Conservation (phyloP, 1,284 basidiomycete species). For the Neonothopanus nambi region DNA sequence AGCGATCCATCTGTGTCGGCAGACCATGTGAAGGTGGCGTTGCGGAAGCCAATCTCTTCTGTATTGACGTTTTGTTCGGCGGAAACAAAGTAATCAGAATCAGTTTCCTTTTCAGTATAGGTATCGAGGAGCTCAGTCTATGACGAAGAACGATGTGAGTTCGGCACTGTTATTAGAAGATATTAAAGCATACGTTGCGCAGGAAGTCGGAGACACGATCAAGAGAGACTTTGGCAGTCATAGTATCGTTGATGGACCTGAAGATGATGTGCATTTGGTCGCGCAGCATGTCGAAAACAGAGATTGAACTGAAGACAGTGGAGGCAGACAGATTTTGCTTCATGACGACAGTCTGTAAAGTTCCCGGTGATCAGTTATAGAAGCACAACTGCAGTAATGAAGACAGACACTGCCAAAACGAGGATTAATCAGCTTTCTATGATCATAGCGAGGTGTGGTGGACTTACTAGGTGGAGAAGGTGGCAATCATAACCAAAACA, state of each 20-base stretch:
- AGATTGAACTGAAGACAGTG: constrained; percentile 42
- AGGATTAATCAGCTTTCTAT: constrained; percentile 18
- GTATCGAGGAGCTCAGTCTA: constrained; percentile 56
- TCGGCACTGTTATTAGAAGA: not conserved
- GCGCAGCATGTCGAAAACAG: constrained; percentile 45
- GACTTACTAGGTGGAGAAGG: constrained; percentile 58
- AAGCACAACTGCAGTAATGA: constrained; percentile 10
- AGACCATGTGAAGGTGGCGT: constrained; percentile 47
- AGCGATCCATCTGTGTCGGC: constrained; percentile 30
- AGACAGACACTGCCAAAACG: not conserved
- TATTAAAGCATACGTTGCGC: constrained; percentile 24
- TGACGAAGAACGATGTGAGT: not conserved
- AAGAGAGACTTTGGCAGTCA: constrained; percentile 47
- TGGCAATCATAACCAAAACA: constrained; percentile 63
- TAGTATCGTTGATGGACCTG: constrained; percentile 23
- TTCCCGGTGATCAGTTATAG: not conserved
- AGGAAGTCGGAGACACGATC: constrained; percentile 52
- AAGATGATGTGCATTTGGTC: constrained; percentile 37
- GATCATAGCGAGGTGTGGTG: constrained; percentile 19
- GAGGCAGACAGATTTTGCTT: constrained; percentile 37
- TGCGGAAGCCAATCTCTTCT: constrained; percentile 38
- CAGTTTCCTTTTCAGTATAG: constrained; percentile 33
- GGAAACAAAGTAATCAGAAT: constrained; percentile 29
- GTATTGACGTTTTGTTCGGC: constrained; percentile 21
- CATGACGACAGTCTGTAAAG: constrained; percentile 37